Percentiles rank a stretch among this genome's conserved stretches.
These are phyloP conservation scores for Eucalyptus leucophloia DNA, from an alignment of 345 rosid species.

Conservation along the genomic window DNA sequence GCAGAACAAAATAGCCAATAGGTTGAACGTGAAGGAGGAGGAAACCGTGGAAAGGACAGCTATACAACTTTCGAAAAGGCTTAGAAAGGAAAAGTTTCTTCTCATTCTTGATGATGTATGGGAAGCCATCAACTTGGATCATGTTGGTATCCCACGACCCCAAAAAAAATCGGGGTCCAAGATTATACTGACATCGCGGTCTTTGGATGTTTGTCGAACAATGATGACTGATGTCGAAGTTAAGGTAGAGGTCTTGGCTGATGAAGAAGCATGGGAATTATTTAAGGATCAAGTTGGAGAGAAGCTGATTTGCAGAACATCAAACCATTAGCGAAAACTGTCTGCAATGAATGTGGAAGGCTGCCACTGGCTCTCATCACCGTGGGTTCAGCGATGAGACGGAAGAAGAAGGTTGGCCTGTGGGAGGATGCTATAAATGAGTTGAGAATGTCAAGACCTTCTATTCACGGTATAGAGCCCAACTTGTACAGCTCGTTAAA, in stretches of 20 bases:
- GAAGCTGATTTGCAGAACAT: constrained; percentile 1
- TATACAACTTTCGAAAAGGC: not conserved
- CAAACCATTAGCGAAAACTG: constrained; percentile 5
- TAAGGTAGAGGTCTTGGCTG: not conserved
- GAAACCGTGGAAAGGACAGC: constrained; percentile 4
- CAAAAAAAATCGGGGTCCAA: not conserved
- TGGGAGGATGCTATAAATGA: constrained; percentile 28
- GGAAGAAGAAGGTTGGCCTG: not conserved
- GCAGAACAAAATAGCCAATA: constrained; percentile 9
- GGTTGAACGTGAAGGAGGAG: constrained; percentile 8
- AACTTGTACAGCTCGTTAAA: constrained; percentile 19
- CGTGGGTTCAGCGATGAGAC: constrained; percentile 22
- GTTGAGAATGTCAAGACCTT: constrained; percentile 15
- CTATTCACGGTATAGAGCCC: constrained; percentile 8
- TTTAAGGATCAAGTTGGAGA: constrained; percentile 1
- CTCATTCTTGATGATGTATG: constrained; percentile 23
- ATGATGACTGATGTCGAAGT: constrained; percentile 7
- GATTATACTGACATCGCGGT: constrained; percentile 6
- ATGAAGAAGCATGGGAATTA: constrained; percentile 11
- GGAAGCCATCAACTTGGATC: constrained; percentile 2
- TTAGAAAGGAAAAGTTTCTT: constrained; percentile 1
- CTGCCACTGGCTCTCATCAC: constrained; percentile 40
- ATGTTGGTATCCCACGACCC: constrained; percentile 6
- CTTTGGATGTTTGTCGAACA: not conserved
- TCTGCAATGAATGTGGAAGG: constrained; percentile 21